Conservation (phyloP, 179 eudicot species). For the Beta lomatogona region DNA sequence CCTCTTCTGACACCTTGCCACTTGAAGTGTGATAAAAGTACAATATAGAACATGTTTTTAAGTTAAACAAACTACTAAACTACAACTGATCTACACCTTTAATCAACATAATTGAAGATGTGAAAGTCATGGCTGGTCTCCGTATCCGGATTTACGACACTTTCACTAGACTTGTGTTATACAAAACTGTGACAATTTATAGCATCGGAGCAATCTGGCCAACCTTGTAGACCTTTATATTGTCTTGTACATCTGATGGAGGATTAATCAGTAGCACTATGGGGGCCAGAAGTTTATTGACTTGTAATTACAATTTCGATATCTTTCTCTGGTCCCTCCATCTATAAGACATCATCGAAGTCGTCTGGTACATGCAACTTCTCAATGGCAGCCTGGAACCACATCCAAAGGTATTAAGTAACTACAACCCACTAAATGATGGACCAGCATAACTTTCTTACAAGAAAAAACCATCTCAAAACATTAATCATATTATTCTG, state of each 20-base stretch:
- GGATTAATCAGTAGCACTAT: constrained; percentile 8
- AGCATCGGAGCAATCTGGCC: constrained; percentile 17
- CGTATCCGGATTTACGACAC: constrained; percentile 21
- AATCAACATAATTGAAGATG: background rate
- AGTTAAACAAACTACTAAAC: constrained; percentile 6
- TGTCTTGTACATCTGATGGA: background rate
- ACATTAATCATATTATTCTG: no score
- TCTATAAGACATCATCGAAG: constrained; percentile 65
- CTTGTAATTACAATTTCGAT: constrained; percentile 8
- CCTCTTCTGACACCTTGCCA: background rate
- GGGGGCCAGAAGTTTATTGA: constrained; percentile 1
- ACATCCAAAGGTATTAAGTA: background rate
- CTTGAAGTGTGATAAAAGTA: background rate
- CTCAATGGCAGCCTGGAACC: constrained; percentile 86
- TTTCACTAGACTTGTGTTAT: constrained; percentile 8
- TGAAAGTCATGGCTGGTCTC: background rate
- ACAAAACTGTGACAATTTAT: constrained; percentile 19
- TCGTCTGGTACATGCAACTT: constrained; percentile 98
- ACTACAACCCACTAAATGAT: background rate
- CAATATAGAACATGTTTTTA: background rate
- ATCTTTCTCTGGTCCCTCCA: background rate
- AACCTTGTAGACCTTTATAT: background rate
- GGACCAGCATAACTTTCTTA: no score
- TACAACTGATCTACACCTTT: constrained; percentile 10
- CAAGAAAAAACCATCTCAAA: no score